phyloP scores from a whole-genome alignment of 2,329 filamentous ascomycete species.

The Calonectria fujianensis region DNA sequence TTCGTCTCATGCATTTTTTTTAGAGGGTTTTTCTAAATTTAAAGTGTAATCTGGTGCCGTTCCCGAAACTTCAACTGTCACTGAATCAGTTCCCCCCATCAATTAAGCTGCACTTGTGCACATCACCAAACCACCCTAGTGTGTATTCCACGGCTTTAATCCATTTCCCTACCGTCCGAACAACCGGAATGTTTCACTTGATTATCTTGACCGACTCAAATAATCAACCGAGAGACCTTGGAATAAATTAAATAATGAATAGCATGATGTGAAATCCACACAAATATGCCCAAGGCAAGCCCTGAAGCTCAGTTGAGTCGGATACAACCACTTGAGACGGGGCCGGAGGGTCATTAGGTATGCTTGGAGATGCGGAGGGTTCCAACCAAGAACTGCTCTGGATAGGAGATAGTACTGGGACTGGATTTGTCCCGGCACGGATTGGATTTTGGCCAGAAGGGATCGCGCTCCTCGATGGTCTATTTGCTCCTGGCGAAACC shows the following conservation, averaged over 20 bases:
- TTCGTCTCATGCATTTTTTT: not conserved
- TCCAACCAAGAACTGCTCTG: conserved; percentile 36
- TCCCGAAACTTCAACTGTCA: too few species aligned
- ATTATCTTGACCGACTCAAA: not conserved
- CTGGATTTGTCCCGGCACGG: not conserved
- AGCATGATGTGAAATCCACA: conserved; percentile 53
- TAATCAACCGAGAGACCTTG: not conserved
- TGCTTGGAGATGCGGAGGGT: conserved; percentile 45
- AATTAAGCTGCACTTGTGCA: not conserved
- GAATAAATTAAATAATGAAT: conserved; percentile 31
- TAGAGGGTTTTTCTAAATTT: not conserved
- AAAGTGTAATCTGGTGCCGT: not conserved
- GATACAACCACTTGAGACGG: conserved; percentile 57
- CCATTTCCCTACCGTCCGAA: too few species aligned
- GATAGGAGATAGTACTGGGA: conserved; percentile 11
- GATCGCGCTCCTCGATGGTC: not conserved
- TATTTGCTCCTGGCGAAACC: not conserved
- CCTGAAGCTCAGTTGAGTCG: conserved; percentile 48
- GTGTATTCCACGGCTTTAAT: too few species aligned
- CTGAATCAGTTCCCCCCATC: not conserved
- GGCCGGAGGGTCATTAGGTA: conserved; percentile 48
- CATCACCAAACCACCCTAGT: too few species aligned
- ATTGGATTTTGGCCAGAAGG: not conserved
- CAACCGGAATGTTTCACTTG: not conserved
- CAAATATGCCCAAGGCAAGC: conserved; percentile 50